Percentiles rank a stretch among this genome's conserved stretches.
These are phyloP conservation scores for Termitomyces sp. DNA, from an alignment of 768 basidiomycete genomes.

Conservation along the genomic window DNA sequence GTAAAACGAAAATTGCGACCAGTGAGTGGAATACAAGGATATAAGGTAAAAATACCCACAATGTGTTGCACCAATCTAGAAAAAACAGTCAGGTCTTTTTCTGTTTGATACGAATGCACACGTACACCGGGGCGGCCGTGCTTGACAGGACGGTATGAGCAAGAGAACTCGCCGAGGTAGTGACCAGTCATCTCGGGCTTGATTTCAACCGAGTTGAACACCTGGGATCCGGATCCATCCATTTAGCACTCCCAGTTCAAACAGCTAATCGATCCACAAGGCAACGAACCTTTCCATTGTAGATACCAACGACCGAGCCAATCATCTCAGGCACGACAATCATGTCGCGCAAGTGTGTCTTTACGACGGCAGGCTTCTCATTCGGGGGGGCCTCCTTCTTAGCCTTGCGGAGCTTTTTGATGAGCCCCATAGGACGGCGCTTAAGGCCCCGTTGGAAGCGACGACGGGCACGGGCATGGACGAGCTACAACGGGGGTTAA, in stretches of 20 bases:
- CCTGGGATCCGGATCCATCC: slow-evolving; percentile 34
- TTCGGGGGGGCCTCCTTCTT: slow-evolving; percentile 99
- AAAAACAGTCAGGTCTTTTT: slow-evolving; percentile 10
- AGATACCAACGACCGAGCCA: slow-evolving; percentile 95
- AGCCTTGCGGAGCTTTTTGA: slow-evolving; percentile 99
- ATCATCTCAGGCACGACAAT: slow-evolving; percentile 99
- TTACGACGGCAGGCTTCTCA: slow-evolving; percentile 98
- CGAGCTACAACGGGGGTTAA: slow-evolving; percentile 53
- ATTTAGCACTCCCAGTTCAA: neutral
- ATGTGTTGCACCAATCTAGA: slow-evolving; percentile 85
- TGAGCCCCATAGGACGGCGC: slow-evolving; percentile 96
- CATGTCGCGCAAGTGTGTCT: slow-evolving; percentile 99
- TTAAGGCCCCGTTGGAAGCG: slow-evolving; percentile 99
- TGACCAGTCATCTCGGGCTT: slow-evolving; percentile 99
- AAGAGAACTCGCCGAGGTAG: slow-evolving; percentile 97
- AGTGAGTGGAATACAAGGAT: slow-evolving; percentile 8
- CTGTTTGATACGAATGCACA: slow-evolving; percentile 13
- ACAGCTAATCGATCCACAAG: neutral
- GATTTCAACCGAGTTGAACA: slow-evolving; percentile 96
- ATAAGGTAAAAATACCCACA: slow-evolving; percentile 45
- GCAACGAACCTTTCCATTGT: slow-evolving; percentile 85
- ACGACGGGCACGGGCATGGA: slow-evolving; percentile 97
- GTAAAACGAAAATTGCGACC: slow-evolving; percentile 9
- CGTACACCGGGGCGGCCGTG: slow-evolving; percentile 99
- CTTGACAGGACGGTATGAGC: slow-evolving; percentile 98